Evolutionary conservation across 2,329 filamentous ascomycete species (phyloP).

Genomic region (Paramyrothecium roridum): DNA sequence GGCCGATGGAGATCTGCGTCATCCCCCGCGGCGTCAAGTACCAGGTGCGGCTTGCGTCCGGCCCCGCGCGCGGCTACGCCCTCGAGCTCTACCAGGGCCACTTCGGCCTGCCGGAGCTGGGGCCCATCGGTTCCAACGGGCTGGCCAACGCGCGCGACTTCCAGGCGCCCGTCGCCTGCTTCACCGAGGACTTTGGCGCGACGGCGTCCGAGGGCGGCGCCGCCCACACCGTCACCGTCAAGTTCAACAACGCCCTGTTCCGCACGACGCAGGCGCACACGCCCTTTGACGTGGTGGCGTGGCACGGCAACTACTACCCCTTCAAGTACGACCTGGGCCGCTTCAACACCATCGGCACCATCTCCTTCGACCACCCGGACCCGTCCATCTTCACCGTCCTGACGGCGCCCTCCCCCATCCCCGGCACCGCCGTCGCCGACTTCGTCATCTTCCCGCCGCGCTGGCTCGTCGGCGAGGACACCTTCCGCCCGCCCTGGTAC

Average conservation of each 20-base stretch:
- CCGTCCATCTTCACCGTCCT: constrained; percentile 75
- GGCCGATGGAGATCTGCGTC: constrained; percentile 74
- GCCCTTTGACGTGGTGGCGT: constrained; percentile 76
- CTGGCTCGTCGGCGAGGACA: constrained; percentile 67
- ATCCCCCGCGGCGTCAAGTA: constrained; percentile 74
- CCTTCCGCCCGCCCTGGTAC: constrained; percentile 71
- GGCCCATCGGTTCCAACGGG: constrained; percentile 70
- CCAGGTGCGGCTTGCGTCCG: constrained; percentile 62
- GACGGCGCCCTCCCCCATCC: constrained; percentile 57
- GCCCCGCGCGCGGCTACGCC: constrained; percentile 68
- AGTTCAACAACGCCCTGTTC: constrained; percentile 68
- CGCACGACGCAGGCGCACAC: constrained; percentile 63
- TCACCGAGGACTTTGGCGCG: constrained; percentile 56
- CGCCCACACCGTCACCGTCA: constrained; percentile 52
- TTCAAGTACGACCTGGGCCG: constrained; percentile 80
- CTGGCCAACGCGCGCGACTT: constrained; percentile 77
- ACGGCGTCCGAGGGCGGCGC: constrained; percentile 31
- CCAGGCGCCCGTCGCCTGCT: constrained; percentile 66
- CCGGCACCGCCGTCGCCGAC: constrained; percentile 64
- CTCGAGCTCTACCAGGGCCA: constrained; percentile 72
- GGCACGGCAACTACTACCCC: constrained; percentile 78
- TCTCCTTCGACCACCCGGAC: constrained; percentile 75
- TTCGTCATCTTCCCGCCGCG: constrained; percentile 72
- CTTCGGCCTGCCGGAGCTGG: constrained; percentile 68
- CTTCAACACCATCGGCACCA: constrained; percentile 71